These are phyloP conservation scores for Mycena indigotica DNA, from an alignment of 768 basidiomycete species.

Conservation along the genomic window DNA sequence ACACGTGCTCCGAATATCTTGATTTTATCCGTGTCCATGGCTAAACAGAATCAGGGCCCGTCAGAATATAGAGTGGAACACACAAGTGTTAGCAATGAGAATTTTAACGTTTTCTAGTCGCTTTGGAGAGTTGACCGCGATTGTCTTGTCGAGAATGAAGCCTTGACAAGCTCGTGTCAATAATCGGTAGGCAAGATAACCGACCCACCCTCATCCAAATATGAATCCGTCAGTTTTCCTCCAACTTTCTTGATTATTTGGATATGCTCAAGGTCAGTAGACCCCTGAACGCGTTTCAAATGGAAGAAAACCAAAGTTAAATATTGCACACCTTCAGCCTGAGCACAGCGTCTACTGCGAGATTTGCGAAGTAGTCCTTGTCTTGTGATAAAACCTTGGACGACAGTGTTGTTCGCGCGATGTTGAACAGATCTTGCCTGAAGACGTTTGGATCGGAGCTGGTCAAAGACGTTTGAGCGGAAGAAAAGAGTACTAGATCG, in stretches of 20 bases:
- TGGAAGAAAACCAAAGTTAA: neutral
- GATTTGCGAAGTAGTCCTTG: constrained; percentile 96
- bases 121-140: constrained; percentile 93
- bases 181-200: neutral
- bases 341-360: constrained; percentile 95
- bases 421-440: constrained; percentile 91
- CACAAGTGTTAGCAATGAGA: constrained; percentile 97
- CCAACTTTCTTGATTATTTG: constrained; percentile 99
- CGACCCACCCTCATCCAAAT: constrained; percentile 86
- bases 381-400: constrained; percentile 96
- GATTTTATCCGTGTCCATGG: constrained; percentile 99
- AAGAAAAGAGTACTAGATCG: neutral
- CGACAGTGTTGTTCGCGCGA: constrained; percentile 92
- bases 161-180: constrained; percentile 45
- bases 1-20: constrained; percentile 98
- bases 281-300: constrained; percentile 64
- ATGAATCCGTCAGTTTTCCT: constrained; percentile 96
- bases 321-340: constrained; percentile 66
- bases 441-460: constrained; percentile 76
- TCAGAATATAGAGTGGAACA: constrained; percentile 30
- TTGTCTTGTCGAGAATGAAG: constrained; percentile 96
- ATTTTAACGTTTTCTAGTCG: constrained; percentile 94
- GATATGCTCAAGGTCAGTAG: constrained; percentile 95
- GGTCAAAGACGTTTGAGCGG: constrained; percentile 15
- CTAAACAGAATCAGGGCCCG: constrained; percentile 39